A percentile compares a stretch with the other conserved stretches of the same genome.
phyloP scores from a whole-genome alignment of 2,329 filamentous ascomycete species.

The Aspergillus spinulosporus region DNA sequence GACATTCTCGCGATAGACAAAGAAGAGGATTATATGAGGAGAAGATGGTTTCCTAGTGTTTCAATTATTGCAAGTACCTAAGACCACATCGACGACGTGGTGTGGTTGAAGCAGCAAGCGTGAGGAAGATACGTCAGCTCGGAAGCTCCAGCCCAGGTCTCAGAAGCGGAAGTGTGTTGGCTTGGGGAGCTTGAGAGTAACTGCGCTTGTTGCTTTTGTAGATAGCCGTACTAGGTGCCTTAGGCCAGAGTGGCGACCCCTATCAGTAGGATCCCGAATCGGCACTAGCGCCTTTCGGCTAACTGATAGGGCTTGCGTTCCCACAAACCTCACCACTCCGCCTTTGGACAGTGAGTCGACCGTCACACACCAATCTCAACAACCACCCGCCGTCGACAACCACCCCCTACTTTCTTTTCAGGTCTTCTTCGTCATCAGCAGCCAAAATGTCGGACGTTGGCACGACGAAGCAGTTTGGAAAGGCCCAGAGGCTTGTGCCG shows the following conservation, averaged over 20 bases:
- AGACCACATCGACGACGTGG: not conserved
- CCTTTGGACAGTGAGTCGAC: conserved; percentile 39
- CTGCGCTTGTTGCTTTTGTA: conserved; percentile 14
- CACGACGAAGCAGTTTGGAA: conserved; percentile 94
- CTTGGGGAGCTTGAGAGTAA: conserved; percentile 10
- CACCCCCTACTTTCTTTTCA: conserved; percentile 35
- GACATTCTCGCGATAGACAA: conserved; percentile 62
- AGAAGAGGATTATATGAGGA: not conserved
- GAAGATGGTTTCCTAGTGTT: conserved; percentile 1
- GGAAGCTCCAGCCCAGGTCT: conserved; percentile 4
- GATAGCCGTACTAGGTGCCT: conserved; percentile 4
- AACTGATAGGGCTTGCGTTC: conserved; percentile 42
- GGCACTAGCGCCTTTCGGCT: conserved; percentile 43
- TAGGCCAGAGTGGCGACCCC: conserved; percentile 20
- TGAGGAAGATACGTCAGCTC: conserved; percentile 31
- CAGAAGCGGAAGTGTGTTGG: conserved; percentile 8
- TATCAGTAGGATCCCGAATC: conserved; percentile 28
- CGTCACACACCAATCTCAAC: conserved; percentile 44
- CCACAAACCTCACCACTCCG: conserved; percentile 46
- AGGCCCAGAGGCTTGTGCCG: conserved; percentile 88
- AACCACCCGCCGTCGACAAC: conserved; percentile 47
- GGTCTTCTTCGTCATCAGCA: conserved; percentile 43
- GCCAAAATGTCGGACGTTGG: conserved; percentile 58
- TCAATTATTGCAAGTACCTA: not conserved
- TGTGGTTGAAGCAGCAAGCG: conserved; percentile 20